phyloP scores from a whole-genome alignment of 1,284 basidiomycete genomes.

The Gymnopus androsaceus region DNA sequence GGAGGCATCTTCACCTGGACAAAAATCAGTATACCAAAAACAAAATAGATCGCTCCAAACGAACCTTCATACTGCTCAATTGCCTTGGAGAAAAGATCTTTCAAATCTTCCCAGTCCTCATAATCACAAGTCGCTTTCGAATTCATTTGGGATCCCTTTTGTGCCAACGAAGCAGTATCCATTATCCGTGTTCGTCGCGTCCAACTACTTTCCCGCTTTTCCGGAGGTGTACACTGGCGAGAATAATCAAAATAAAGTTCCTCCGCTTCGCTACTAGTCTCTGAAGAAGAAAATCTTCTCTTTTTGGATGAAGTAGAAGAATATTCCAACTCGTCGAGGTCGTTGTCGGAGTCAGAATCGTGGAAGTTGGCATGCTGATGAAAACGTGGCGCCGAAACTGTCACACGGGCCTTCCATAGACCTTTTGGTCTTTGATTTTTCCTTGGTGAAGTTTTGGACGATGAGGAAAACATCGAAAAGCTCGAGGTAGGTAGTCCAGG shows the following conservation, averaged over 20 bases:
- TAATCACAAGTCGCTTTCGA: conserved; percentile 34
- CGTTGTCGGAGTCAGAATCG: conserved; percentile 26
- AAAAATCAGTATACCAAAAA: conserved; percentile 1
- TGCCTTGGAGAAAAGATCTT: conserved; percentile 59
- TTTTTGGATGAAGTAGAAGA: conserved; percentile 16
- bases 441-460: conserved; percentile 4
- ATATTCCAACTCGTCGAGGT: conserved; percentile 17
- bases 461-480: conserved; percentile 7
- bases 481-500: conserved; percentile 8
- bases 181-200: conserved; percentile 38
- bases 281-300: conserved; percentile 18
- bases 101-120: conserved; percentile 67
- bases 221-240: conserved; percentile 11
- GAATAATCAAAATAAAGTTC: conserved; percentile 35
- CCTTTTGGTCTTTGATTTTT: conserved; percentile 40
- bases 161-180: conserved; percentile 40
- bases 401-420: conserved; percentile 51
- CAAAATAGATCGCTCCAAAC: neutral
- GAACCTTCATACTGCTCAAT: conserved; percentile 60
- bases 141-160: conserved; percentile 22
- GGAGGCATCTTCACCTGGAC: conserved; percentile 44
- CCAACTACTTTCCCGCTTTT: conserved; percentile 31
- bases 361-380: conserved; percentile 16
- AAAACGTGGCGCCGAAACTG: conserved; percentile 28
- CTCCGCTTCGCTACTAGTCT: conserved; percentile 31